Base-by-base conservation (phyloP, 495 filamentous ascomycete genomes). In the Ascodesmis nigricans region DNA sequence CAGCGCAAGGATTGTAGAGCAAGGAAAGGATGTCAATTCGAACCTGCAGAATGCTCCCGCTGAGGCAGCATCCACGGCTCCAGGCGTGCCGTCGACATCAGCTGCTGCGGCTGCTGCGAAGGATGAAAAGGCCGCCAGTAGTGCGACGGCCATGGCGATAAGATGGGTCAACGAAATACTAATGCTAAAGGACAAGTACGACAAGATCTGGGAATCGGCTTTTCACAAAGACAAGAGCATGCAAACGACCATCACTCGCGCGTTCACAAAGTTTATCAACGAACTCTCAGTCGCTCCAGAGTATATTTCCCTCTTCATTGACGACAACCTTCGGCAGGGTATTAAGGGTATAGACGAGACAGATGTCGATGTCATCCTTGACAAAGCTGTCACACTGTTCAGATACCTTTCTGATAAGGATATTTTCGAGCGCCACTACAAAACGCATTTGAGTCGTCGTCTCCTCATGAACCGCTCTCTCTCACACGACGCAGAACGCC, bases 361-460 rank as follows among this genome's bases (percentile, higher is more conserved):
- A 8, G 87, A 95, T 46, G 67, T 92, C n/a, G 87, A 99, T 47
- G 45, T 52, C 6, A 66, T 91, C 4, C 61, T 99, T 4, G 82
- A 93, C 32, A 91, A 91, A 47, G 82, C 83, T 8, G 84, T 91
- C 39, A 72, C 68, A 0, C 62, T 95, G 3, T 57, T 99, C 20
- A 69, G 80, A 19, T 91, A 91, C 34, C 62, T 99, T 25, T 63
- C 68, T 20, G 84, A 93, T 43, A 84, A 91, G 55, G 90, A 95
- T 53, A 69, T 91, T 44, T 99, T 95, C 39, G 90, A 99, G 54
- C 64, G 77, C 1, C 95, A 99, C 56, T 95, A 95, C 59, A 93
- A 95, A 60, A 95, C 91, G 52, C 87, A 99, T 58, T 64, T 99
- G 0, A 80, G 77, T 21, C 69, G 75, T 35, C 67, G 90, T 9